phyloP scores from a whole-genome alignment of 1,139 yeast genomes.

The Candida pseudoviswanathii region DNA sequence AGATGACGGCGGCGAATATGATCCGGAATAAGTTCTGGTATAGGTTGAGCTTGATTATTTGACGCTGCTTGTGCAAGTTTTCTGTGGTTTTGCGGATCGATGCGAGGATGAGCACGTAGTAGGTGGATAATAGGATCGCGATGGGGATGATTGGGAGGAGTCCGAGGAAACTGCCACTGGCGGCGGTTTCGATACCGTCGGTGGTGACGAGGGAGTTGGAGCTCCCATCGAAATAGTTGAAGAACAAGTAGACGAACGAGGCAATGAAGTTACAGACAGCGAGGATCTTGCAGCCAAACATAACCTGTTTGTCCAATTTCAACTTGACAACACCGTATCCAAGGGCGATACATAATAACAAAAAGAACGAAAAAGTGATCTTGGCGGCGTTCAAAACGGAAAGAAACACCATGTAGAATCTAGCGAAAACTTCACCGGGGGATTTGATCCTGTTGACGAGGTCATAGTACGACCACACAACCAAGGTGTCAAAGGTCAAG shows the following conservation, averaged over 20 bases:
- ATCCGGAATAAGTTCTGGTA: slow-evolving; percentile 78
- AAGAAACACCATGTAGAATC: slow-evolving; percentile 73
- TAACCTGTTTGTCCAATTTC: slow-evolving; percentile 70
- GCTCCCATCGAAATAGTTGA: slow-evolving; percentile 59
- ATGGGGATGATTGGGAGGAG: slow-evolving; percentile 65
- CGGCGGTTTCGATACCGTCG: slow-evolving; percentile 23
- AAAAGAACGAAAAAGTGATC: slow-evolving; percentile 84
- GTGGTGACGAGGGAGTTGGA: slow-evolving; percentile 32
- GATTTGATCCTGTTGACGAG: slow-evolving; percentile 64
- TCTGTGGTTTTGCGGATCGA: slow-evolving; percentile 76
- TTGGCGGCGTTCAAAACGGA: slow-evolving; percentile 80
- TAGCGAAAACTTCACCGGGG: slow-evolving; percentile 61
- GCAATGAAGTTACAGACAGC: slow-evolving; percentile 74
- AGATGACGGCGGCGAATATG: slow-evolving; percentile 64
- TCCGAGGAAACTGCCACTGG: slow-evolving; percentile 28
- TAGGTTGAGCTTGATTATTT: slow-evolving; percentile 85
- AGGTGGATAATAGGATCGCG: slow-evolving; percentile 65
- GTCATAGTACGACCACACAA: slow-evolving; percentile 92
- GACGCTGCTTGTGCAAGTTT: slow-evolving; percentile 80
- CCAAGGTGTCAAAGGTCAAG: slow-evolving; percentile 80
- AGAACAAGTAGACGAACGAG: slow-evolving; percentile 66
- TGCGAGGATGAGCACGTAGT: slow-evolving; percentile 74
- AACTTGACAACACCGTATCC: slow-evolving; percentile 96
- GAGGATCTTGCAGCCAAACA: slow-evolving; percentile 79
- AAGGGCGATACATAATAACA: slow-evolving; percentile 79